Percentiles rank a stretch among this genome's conserved stretches.
Evolutionary conservation across 148 eudicot species (phyloP).

Genomic region (Vaccinium corymbosum): DNA sequence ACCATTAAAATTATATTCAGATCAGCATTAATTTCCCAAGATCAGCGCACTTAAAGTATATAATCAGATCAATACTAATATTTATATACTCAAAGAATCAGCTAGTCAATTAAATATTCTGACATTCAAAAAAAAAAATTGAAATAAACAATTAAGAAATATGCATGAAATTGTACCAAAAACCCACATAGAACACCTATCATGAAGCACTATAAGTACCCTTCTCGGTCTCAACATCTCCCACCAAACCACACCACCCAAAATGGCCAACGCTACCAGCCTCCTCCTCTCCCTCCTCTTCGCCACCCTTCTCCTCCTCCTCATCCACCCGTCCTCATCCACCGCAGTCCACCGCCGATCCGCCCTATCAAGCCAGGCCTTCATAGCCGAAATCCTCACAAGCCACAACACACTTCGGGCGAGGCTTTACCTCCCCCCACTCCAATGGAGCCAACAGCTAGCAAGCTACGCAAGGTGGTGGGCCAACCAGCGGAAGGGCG

Average conservation of each 20-base stretch:
- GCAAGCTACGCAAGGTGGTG: background rate
- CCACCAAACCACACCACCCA: background rate
- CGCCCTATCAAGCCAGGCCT: background rate
- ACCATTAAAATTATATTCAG: background rate
- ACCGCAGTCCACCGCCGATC: background rate
- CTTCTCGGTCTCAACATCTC: background rate
- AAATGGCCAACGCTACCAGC: background rate
- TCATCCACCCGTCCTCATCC: background rate
- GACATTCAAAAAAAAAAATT: background rate
- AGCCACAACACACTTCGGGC: background rate
- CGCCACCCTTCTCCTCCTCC: background rate
- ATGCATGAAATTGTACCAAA: background rate
- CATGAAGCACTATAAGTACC: background rate
- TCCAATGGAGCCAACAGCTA: background rate
- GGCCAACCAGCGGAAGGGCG: slow-evolving; percentile 16
- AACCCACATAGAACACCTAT: background rate
- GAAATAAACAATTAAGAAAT: background rate
- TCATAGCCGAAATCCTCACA: background rate
- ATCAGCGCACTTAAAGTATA: background rate
- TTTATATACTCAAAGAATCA: background rate
- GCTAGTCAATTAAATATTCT: background rate
- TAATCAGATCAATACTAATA: background rate
- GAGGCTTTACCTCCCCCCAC: background rate
- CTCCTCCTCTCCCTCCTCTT: background rate
- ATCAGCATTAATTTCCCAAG: background rate